phyloP scores from a whole-genome alignment of 164 flowering plant species.

The grape (Vitis vinifera) region ASM3070453v1 NC_081822.1:11595501-11596000 shows the following conservation, averaged over 20 bases:
- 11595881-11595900: constrained; percentile 5
- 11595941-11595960: background rate
- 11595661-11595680: constrained; percentile 8
- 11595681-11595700: background rate
- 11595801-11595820: constrained; percentile 25
- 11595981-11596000: too few relatives aligned
- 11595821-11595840: constrained; percentile 34
- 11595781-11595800: constrained; percentile 13
- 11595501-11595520: constrained; percentile 13
- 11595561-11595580: background rate
- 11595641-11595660: constrained; percentile 1
- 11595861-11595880: constrained; percentile 11
- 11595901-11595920: background rate
- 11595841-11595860: constrained; percentile 17
- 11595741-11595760: constrained; percentile 3
- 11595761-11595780: constrained; percentile 22
- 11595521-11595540: constrained; percentile 2
- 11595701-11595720: background rate
- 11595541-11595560: constrained; percentile 7
- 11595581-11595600: background rate
- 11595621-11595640: constrained; percentile 6
- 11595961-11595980: too few relatives aligned
- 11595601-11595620: constrained; percentile 7
- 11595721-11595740: background rate
- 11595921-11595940: background rate